Evolutionary conservation across 768 basidiomycete species (phyloP).

Genomic region (Punctularia strigosozonata): DNA sequence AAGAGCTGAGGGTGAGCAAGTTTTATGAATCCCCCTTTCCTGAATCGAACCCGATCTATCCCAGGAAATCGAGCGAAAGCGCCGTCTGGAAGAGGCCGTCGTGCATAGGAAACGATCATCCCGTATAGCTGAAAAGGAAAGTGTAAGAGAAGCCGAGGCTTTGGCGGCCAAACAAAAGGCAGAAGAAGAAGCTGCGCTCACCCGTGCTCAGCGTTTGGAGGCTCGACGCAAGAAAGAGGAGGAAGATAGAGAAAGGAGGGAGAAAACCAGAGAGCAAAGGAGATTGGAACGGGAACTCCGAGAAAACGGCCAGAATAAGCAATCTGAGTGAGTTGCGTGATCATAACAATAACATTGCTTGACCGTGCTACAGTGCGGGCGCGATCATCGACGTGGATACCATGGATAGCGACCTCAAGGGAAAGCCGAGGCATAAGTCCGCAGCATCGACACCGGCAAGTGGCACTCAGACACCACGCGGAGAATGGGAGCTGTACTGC

Average conservation of each 20-base stretch:
- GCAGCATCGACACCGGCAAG: constrained; percentile 20
- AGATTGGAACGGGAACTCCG: constrained; percentile 21
- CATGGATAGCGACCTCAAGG: too few relatives aligned
- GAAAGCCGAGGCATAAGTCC: constrained; percentile 6
- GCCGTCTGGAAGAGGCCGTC: constrained; percentile 60
- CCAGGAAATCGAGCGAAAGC: constrained; percentile 54
- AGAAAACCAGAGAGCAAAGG: constrained; percentile 46
- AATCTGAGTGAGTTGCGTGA: constrained; percentile 2
- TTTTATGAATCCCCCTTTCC: constrained; percentile 3
- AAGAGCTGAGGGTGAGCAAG: constrained; percentile 47
- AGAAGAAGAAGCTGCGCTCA: constrained; percentile 59
- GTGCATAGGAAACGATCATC: constrained; percentile 85
- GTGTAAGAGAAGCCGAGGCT: constrained; percentile 63
- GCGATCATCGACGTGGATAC: too few relatives aligned
- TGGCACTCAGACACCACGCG: constrained; percentile 44
- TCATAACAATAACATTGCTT: neutral
- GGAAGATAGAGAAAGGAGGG: constrained; percentile 29
- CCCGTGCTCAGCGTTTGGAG: constrained; percentile 42
- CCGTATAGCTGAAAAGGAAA: constrained; percentile 73
- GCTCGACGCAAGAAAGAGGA: constrained; percentile 26
- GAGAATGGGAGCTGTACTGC: constrained; percentile 81
- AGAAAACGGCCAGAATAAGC: constrained; percentile 29
- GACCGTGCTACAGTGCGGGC: constrained; percentile 4
- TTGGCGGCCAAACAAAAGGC: constrained; percentile 43
- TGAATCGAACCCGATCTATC: constrained; percentile 4